phyloP scores from a whole-genome alignment of 2,329 filamentous ascomycete species.

The Neofusicoccum sp. region DNA sequence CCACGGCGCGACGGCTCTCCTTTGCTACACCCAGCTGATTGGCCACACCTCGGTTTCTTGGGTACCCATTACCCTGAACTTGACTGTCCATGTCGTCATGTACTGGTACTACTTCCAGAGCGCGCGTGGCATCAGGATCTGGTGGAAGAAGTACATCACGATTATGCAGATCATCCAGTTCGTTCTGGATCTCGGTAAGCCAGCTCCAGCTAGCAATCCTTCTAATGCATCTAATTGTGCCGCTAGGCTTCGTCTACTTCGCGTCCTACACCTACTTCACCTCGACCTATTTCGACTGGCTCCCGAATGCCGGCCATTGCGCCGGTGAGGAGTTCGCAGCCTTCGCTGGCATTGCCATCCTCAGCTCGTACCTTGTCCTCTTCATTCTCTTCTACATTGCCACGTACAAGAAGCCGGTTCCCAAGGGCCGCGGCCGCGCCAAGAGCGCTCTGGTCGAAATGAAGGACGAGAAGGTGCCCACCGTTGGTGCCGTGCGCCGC shows the following conservation, averaged over 20 bases:
- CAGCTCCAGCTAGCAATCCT: neutral
- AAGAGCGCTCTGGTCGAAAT: conserved; percentile 86
- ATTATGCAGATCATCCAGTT: conserved; percentile 97
- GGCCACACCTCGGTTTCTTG: conserved; percentile 91
- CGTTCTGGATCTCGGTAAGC: conserved; percentile 88
- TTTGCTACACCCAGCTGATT: conserved; percentile 96
- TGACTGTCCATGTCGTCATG: conserved; percentile 96
- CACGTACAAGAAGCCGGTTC: conserved; percentile 85
- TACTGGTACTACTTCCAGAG: conserved; percentile 99
- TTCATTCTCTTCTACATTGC: conserved; percentile 99
- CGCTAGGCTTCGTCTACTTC: conserved; percentile 90
- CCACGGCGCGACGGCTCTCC: conserved; percentile 91
- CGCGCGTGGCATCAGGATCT: conserved; percentile 89
- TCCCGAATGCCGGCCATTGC: conserved; percentile 82
- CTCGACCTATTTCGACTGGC: conserved; percentile 79
- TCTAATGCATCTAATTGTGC: neutral
- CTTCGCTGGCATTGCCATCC: conserved; percentile 84
- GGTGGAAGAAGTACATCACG: conserved; percentile 99
- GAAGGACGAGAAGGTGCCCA: conserved; percentile 66
- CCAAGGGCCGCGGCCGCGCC: conserved; percentile 70
- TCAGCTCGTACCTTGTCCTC: conserved; percentile 92
- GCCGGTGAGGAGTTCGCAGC: conserved; percentile 97
- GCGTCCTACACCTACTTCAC: conserved; percentile 99
- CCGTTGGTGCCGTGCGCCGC: conserved; percentile 52
- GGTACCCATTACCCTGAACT: conserved; percentile 89